Evolutionary conservation across 2,329 filamentous ascomycete species (phyloP), one percentile per base, ranked within the genome.

Genomic region (Botrytis sinoallii): DNA sequence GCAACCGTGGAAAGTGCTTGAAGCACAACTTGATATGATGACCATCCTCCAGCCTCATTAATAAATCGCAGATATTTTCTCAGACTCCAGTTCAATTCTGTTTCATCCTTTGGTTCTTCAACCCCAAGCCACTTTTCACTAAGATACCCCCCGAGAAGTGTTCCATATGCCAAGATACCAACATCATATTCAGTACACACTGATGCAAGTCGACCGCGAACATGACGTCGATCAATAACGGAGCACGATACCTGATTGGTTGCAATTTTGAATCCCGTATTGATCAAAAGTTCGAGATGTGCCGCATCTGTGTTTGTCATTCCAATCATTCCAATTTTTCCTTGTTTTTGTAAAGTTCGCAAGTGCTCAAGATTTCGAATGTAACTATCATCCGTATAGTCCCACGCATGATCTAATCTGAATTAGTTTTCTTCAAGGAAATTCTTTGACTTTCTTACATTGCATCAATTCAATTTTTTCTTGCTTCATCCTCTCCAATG

Each of bases 401-500:
- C 52, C 52, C 52, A 57, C 16, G n/a, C 52, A 57, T 57, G 52
- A 57, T 57, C 52, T 57, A 18, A 18, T 7, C 14, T n/a, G 6
- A 7, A 9, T 57, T 18, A 57, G 52, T 29, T 29, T 32, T 18
- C n/a, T 18, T n/a, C 52, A 4, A 9, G 29, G 3, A 3, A 57
- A 9, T 29, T 57, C 12, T 18, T 29, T 18, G 57, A 25, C 10
- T 60, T 60, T 35, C 32, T 44, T 25, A 60, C 68, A 63, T 61
- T 70, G 57, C 32, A 63, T 25, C 38, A 69, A 52, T 12, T 52
- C 59, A 14, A 64, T 71, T 44, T 64, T 61, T 18, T 32, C 44
- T 38, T 71, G 57, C 29, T 64, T 64, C 57, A 71, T 71, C n/a
- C 57, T 29, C n/a, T 25, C 46, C 7, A 57, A 80, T 32, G 80